phyloP scores from a whole-genome alignment of 805 yeast species.

The Myxozyma kluyveri region DNA sequence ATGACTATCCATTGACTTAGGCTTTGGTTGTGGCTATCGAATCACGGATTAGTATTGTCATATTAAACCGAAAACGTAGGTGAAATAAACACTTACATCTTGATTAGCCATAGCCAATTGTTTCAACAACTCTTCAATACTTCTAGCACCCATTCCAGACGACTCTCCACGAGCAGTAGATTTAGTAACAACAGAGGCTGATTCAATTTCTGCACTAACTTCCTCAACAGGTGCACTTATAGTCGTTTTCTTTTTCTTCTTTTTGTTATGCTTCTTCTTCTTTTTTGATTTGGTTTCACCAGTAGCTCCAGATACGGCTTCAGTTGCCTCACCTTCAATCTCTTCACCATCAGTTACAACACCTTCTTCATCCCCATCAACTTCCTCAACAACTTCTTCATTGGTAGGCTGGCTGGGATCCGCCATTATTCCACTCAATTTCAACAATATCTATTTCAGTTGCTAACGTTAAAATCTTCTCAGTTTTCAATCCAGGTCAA shows the following conservation, averaged over 20 bases:
- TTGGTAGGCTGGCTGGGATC: not conserved
- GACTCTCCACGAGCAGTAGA: not conserved
- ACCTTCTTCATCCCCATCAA: not conserved
- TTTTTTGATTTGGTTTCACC: conserved; percentile 3
- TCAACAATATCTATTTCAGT: not conserved
- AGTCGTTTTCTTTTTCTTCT: conserved; percentile 22
- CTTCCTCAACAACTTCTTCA: not conserved
- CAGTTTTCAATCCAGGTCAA: too few species aligned
- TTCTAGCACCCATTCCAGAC: not conserved
- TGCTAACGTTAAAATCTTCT: not conserved
- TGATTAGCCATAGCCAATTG: conserved; percentile 13
- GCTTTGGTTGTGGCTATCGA: conserved; percentile 16
- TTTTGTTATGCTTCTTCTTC: conserved; percentile 18
- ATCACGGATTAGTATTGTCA: not conserved
- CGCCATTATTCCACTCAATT: not conserved
- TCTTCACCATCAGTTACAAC: too few species aligned
- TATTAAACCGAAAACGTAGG: not conserved
- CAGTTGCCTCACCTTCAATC: not conserved
- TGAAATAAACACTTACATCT: not conserved
- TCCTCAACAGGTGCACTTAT: not conserved
- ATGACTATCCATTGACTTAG: conserved; percentile 72
- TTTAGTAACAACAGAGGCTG: not conserved
- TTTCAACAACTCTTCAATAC: conserved; percentile 16
- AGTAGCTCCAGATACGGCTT: not conserved
- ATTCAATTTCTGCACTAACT: not conserved